Evolutionary conservation across 116 monocot species (phyloP).

Genomic region (Trichopus zeylanicus): DNA sequence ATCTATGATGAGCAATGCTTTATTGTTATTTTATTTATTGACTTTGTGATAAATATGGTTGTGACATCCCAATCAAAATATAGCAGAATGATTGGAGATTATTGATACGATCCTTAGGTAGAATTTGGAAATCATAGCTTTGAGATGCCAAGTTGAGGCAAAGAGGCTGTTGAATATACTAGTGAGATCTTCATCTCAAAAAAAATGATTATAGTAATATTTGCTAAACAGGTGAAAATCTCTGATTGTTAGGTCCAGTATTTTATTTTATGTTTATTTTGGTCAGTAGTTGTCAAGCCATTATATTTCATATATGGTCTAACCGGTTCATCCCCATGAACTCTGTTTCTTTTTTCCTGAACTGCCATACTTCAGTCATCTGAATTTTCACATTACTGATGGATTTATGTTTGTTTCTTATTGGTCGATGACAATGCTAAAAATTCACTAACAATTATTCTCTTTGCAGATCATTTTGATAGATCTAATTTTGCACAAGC

Average conservation of each 20-base stretch:
- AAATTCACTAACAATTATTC: neutral
- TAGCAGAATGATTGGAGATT: neutral
- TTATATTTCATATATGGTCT: neutral
- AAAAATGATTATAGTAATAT: too few relatives aligned
- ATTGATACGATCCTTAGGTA: neutral
- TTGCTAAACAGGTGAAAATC: neutral
- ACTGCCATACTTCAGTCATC: neutral
- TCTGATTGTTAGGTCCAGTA: neutral
- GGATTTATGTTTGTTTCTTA: neutral
- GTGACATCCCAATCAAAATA: neutral
- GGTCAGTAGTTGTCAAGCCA: neutral
- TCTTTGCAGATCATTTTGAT: conserved; percentile 64
- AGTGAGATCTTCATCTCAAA: too few relatives aligned
- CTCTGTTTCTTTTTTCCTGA: neutral
- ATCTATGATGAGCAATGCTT: too few relatives aligned
- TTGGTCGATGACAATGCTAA: neutral
- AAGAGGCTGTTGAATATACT: neutral
- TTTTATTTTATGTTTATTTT: neutral
- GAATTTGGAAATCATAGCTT: neutral
- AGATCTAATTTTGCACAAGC: conserved; percentile 94
- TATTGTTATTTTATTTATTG: too few relatives aligned
- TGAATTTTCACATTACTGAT: neutral
- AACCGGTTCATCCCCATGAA: neutral
- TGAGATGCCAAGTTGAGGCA: neutral
- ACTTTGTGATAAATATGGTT: neutral